A percentile compares a stretch with the other conserved stretches of the same genome.
Evolutionary conservation across 306 rosid genomes (phyloP).

Genomic region (Datisca glomerata): DNA sequence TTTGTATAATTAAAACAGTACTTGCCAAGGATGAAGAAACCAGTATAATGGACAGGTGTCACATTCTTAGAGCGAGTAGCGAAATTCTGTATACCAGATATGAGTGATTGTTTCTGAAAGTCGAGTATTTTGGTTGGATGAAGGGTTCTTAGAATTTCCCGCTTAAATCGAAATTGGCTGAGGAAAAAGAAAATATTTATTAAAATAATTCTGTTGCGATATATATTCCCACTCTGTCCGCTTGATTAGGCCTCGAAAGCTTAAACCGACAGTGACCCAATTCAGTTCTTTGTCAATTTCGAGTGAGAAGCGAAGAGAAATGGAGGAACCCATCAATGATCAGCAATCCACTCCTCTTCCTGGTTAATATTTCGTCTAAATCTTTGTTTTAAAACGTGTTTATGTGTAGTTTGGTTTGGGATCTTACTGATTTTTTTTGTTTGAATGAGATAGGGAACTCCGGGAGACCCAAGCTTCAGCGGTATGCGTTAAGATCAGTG

Average conservation of each 20-base stretch:
- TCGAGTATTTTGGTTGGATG: too few relatives aligned
- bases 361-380: constrained; percentile 1
- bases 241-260: constrained; percentile 1
- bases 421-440: background rate
- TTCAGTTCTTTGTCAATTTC: too few relatives aligned
- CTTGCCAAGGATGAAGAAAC: too few relatives aligned
- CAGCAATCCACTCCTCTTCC: constrained; percentile 12
- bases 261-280: too few relatives aligned
- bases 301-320: background rate
- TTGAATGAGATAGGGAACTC: constrained; percentile 30
- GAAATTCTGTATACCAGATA: too few relatives aligned
- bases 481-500: constrained; percentile 55
- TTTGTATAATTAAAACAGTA: too few relatives aligned
- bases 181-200: too few relatives aligned
- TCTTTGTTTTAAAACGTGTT: too few relatives aligned
- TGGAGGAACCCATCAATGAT: constrained; percentile 11
- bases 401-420: background rate
- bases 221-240: background rate
- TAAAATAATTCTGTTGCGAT: background rate
- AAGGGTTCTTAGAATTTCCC: background rate
- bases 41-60: too few relatives aligned
- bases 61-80: too few relatives aligned
- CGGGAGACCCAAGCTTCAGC: constrained; percentile 30
- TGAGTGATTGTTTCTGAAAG: too few relatives aligned
- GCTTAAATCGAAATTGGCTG: background rate